Conservation (phyloP, 768 basidiomycete genomes). For the Boletus rex-veris region DNA sequence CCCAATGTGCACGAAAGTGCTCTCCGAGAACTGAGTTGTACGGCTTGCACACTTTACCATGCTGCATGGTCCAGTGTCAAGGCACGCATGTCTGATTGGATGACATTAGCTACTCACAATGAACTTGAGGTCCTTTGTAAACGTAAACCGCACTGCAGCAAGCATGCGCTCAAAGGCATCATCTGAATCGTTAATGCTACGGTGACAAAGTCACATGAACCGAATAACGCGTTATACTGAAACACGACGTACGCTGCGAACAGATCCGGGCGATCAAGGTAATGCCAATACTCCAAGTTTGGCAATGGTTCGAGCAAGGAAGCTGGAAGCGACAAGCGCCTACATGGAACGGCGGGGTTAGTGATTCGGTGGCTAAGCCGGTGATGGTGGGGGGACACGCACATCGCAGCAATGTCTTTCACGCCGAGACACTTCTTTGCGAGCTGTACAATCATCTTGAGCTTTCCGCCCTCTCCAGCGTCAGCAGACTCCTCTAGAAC, state of each 20-base stretch:
- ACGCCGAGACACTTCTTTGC: constrained; percentile 91
- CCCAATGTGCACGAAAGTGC: constrained; percentile 88
- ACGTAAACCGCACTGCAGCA: constrained; percentile 82
- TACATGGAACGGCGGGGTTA: constrained; percentile 30
- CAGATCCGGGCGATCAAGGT: constrained; percentile 85
- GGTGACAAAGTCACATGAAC: constrained; percentile 1
- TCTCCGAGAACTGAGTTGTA: constrained; percentile 87
- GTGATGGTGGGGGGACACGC: constrained; percentile 28
- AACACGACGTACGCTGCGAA: constrained; percentile 77
- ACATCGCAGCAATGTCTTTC: constrained; percentile 95
- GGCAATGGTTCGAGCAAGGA: constrained; percentile 92
- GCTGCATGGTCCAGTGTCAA: constrained; percentile 40
- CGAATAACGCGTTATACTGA: not conserved
- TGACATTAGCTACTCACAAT: constrained; percentile 48
- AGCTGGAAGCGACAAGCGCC: constrained; percentile 90
- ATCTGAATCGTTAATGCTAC: constrained; percentile 85
- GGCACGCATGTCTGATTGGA: not conserved
- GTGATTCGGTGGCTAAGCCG: constrained; percentile 7
- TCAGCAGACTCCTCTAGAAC: constrained; percentile 72
- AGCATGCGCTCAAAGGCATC: constrained; percentile 96
- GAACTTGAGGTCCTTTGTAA: constrained; percentile 94
- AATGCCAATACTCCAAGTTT: constrained; percentile 96
- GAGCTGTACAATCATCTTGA: constrained; percentile 90
- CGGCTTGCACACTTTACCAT: constrained; percentile 92
- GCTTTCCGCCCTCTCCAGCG: constrained; percentile 81